Evolutionary conservation across 2,329 filamentous ascomycete genomes (phyloP), one percentile per base, ranked within the genome.

Genomic region (Pseudonectria foliicola): DNA sequence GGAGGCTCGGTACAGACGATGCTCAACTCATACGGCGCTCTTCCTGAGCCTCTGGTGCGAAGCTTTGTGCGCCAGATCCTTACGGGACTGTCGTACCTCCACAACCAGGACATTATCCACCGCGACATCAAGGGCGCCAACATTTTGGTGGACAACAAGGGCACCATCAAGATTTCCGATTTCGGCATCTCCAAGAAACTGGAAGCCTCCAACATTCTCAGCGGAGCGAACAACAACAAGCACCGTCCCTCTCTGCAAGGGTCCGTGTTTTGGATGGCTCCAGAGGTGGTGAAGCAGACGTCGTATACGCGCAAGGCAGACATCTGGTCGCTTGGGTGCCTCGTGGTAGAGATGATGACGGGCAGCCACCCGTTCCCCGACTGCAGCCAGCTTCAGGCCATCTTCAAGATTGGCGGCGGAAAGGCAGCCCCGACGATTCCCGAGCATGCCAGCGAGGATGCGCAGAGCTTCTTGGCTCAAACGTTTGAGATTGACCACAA

Each of bases 221-320:
- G 61, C 54, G 81, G 71, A 50, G 81, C 69, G 54, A 75, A 72
- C 54, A 80, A 79, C 61, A 79, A 74, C 61, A 80, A 78, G 58
- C 71, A 83, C 53, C 70, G 79, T 5, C 78, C 80, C 3, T 96
- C 90, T 2, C 75, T 98, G 4, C 92, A 98, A 61, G 92, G 92
- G 11, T 95, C 88, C 16, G 92, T 98, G 34, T 98, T 95, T 67
- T 98, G 92, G 92, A 98, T 98, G 92, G 92, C 92, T 1, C 92
- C 92, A 7, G 92, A 98, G 66, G 92, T 98, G 13, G 92, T 98
- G 43, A 92, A 92, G 54, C 92, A 96, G 64, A 96, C 90, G 3
- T 89, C 88, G 6, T 95, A 98, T 65, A 96, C 90, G 5, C 87
- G 90, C 64, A 96, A 96, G 67, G 92, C 92, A 11, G 92, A 98